Base-by-base conservation (phyloP, 2,329 filamentous ascomycete species). In the Rutstroemia sp. region DNA sequence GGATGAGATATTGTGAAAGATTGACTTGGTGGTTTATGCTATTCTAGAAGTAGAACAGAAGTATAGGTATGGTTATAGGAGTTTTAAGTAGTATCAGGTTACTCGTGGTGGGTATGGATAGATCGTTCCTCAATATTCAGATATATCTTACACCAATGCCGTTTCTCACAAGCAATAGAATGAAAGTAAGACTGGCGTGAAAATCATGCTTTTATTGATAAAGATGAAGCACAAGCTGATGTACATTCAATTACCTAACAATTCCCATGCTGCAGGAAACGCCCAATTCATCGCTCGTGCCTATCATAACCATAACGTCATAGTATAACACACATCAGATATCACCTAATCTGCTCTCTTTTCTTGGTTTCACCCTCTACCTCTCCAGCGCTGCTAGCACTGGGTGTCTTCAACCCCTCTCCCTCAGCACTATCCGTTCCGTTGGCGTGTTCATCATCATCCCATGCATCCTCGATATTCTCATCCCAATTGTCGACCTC, bases 401-500 rank as follows among this genome's bases (percentile, higher is more conserved):
- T 70, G 2, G 68, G 69, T 21, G 69, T 71, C 48, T 69, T 66
- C 42, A 62, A 55, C 5, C 64, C 67, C 36, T 70, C 68, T 16
- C 65, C 67, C 17, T 68, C 63, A 7, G 54, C 57, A 57, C 59
- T 64, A 45, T 67, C 62, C 42, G 56, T 57, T 5, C 51, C 56
- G 3, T 48, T 54, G 38, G 57, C 48, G 58, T 63, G 61, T 48
- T 77, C 82, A 30, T 82, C 82, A 2, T 81, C 79, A 51, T 86
- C 83, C 83, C 82, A 87, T 14, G 62, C 63, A 63, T 75, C 76
- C 58, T 82, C 81, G 1, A 76, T 79, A 71, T 96, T 94, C 73
- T 96, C 92, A 67, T 96, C 91, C 91, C 92, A 96, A 63, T 92
- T 90, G 68, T 96, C 92, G 7, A 96, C 80, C 73, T 95, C 89